Percentiles rank a stretch among this genome's conserved stretches.
phyloP scores from a whole-genome alignment of 2,329 filamentous ascomycete genomes.

The Colletotrichum phormii region DNA sequence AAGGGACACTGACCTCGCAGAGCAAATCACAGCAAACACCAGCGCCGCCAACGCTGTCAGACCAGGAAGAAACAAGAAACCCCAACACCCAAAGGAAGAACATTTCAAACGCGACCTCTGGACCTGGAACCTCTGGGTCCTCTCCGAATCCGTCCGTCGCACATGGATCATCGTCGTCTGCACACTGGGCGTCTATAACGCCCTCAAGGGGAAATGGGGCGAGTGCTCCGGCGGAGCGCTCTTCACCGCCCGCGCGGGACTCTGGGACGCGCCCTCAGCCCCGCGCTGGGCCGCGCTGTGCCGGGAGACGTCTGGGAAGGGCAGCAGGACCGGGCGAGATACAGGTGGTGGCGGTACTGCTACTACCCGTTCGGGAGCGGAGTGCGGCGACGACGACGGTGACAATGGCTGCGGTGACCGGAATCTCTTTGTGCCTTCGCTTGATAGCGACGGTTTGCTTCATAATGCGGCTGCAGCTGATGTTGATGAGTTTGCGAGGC shows the following conservation, averaged over 20 bases:
- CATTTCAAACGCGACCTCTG: constrained; percentile 27
- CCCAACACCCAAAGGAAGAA: not conserved
- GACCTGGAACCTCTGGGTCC: constrained; percentile 45
- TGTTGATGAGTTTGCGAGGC: constrained; percentile 33
- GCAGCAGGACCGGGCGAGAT: not conserved
- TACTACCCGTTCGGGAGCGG: not conserved
- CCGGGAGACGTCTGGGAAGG: not conserved
- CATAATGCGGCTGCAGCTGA: constrained; percentile 14
- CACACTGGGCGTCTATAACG: constrained; percentile 38
- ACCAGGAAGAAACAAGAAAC: not conserved
- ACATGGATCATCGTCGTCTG: constrained; percentile 42
- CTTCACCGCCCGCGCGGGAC: constrained; percentile 42
- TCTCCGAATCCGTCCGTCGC: constrained; percentile 45
- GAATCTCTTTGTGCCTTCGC: constrained; percentile 13
- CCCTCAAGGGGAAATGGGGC: constrained; percentile 33
- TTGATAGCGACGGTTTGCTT: not conserved
- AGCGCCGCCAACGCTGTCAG: not conserved
- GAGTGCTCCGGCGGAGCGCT: constrained; percentile 39
- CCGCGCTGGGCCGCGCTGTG: constrained; percentile 39
- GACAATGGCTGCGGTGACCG: not conserved
- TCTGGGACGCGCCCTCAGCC: constrained; percentile 44
- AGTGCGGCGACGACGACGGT: not conserved
- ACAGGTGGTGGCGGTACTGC: not conserved
- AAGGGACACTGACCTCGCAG: not conserved
- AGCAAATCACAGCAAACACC: not conserved